Evolutionary conservation across 192 early-diverging fungal species (phyloP), one percentile per base, ranked within the genome.

Genomic region (Podochytrium sp.): DNA sequence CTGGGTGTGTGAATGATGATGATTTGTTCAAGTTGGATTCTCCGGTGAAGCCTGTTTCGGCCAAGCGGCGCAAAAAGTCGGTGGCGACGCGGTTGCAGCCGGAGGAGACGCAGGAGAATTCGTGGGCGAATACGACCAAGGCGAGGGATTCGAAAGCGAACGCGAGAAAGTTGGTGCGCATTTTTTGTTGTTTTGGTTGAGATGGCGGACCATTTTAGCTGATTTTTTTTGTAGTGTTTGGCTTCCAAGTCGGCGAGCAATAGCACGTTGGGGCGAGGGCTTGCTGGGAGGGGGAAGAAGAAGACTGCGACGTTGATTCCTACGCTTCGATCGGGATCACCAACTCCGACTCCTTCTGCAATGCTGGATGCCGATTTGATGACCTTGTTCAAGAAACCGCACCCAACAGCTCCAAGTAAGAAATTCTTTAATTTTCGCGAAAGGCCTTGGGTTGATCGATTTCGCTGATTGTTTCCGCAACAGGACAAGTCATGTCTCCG

Each of bases 321-420:
- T 47, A 6, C 23, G 29, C 27, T n/a, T n/a, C n/a, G n/a, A n/a
- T n/a, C n/a, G n/a, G n/a, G n/a, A n/a, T n/a, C n/a, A n/a, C n/a
- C n/a, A n/a, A n/a, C n/a, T n/a, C n/a, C n/a, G n/a, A n/a, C 63
- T 30, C 7, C n/a, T 65, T 25, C 39, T 23, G 12, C 7, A 2
- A n/a, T 20, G 33, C 14, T 16, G 14, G 16, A 6, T 30, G 7
- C 10, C 29, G 63, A 47, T n/a, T n/a, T n/a, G n/a, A n/a, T 35
- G 1, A 10, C 30, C 40, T 65, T n/a, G 12, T 65, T 65, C 38
- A 65, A 65, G 30, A 65, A 65, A 43, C 63, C 63, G 6, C 42
- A 47, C 23, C 63, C 63, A n/a, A 30, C 47, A 10, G n/a, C 63
- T 27, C 18, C 41, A 25, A 18, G 63, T 65, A 29, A 27, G 58